Conservation (phyloP, 108 stramenopile species). For the Skeletonema costatum region DNA sequence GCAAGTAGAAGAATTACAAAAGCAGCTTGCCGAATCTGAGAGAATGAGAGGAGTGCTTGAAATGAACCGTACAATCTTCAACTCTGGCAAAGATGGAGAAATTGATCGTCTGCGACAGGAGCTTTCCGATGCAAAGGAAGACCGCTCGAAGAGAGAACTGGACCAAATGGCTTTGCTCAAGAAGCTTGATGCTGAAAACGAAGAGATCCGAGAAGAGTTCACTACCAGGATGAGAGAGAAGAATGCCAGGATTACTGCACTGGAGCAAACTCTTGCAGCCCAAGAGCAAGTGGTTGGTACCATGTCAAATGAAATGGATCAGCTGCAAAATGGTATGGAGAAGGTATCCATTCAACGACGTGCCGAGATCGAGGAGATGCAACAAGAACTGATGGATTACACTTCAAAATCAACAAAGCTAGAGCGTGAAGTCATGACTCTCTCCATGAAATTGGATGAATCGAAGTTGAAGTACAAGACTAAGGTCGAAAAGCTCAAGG, state of each 20-base stretch:
- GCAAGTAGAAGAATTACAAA: constrained; percentile 27
- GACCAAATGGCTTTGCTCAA: constrained; percentile 52
- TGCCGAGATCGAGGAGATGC: constrained; percentile 86
- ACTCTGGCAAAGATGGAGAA: constrained; percentile 59
- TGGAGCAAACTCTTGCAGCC: constrained; percentile 81
- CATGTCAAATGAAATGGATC: constrained; percentile 86
- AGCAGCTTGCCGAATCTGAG: constrained; percentile 47
- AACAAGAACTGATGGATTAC: constrained; percentile 78
- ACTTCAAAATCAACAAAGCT: constrained; percentile 54
- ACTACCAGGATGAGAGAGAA: constrained; percentile 61
- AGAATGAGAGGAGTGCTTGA: constrained; percentile 56
- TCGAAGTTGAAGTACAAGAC: constrained; percentile 61
- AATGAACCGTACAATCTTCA: constrained; percentile 51
- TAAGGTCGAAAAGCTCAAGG: constrained; percentile 70
- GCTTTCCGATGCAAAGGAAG: constrained; percentile 52
- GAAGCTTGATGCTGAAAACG: constrained; percentile 57
- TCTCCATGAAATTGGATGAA: constrained; percentile 76
- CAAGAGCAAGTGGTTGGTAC: constrained; percentile 78
- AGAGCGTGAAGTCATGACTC: constrained; percentile 68
- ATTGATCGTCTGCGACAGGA: constrained; percentile 75
- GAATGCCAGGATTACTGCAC: constrained; percentile 66
- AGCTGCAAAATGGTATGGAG: constrained; percentile 83
- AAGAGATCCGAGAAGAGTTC: constrained; percentile 56
- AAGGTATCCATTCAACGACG: constrained; percentile 59
- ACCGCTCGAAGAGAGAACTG: constrained; percentile 31